phyloP scores from a whole-genome alignment of 1,284 basidiomycete genomes.

The Ganoderma boninense region DNA sequence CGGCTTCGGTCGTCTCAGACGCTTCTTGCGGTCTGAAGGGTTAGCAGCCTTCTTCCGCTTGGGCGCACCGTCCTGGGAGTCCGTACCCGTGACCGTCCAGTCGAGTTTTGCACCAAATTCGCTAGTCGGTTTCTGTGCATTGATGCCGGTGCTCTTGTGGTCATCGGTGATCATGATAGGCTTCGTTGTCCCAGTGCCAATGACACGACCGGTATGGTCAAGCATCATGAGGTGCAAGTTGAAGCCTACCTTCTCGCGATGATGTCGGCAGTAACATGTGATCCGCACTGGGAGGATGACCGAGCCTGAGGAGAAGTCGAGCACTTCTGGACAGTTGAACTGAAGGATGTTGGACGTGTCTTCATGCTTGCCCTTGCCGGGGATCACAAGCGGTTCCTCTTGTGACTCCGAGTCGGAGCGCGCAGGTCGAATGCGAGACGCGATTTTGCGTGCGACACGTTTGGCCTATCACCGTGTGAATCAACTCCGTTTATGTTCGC shows the following conservation, averaged over 20 bases:
- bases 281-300: slow-evolving; percentile 93
- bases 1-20: slow-evolving; percentile 44
- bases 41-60: slow-evolving; percentile 41
- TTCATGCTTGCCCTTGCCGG: slow-evolving; percentile 61
- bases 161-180: slow-evolving; percentile 99
- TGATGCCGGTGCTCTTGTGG: slow-evolving; percentile 82
- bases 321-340: slow-evolving; percentile 94
- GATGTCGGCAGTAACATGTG: slow-evolving; percentile 99
- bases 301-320: slow-evolving; percentile 91
- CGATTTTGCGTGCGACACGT: slow-evolving; percentile 87
- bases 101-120: slow-evolving; percentile 33
- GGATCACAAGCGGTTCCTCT: slow-evolving; percentile 57
- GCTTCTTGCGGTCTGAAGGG: slow-evolving; percentile 42
- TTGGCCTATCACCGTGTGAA: slow-evolving; percentile 66
- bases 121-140: slow-evolving; percentile 35
- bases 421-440: slow-evolving; percentile 78
- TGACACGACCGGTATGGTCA: slow-evolving; percentile 81
- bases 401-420: slow-evolving; percentile 79
- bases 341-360: slow-evolving; percentile 89
- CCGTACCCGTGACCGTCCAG: slow-evolving; percentile 34
- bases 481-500: slow-evolving; percentile 18
- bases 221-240: slow-evolving; percentile 91
- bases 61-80: slow-evolving; percentile 36
- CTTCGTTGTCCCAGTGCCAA: slow-evolving; percentile 86
- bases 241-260: slow-evolving; percentile 97